phyloP scores from a whole-genome alignment of 805 yeast genomes.

The Zygosaccharomyces siamensis region DNA sequence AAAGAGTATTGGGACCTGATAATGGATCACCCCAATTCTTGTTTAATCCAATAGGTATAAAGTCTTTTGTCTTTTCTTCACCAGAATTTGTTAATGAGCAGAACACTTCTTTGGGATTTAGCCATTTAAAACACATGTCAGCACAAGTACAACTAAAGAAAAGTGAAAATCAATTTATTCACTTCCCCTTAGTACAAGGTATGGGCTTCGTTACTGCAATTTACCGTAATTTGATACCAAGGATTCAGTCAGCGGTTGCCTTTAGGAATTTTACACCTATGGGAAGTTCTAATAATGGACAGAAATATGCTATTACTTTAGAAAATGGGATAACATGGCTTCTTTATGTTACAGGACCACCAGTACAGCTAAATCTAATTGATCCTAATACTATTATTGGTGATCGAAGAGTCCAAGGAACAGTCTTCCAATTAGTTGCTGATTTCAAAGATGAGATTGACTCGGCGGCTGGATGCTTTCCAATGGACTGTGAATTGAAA shows the following conservation, averaged over 20 bases:
- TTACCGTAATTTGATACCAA: slow-evolving; percentile 50
- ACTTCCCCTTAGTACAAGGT: slow-evolving; percentile 71
- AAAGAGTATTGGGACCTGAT: slow-evolving; percentile 63
- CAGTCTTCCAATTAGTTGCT: slow-evolving; percentile 55
- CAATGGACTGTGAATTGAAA: slow-evolving; percentile 43
- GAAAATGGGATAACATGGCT: slow-evolving; percentile 60
- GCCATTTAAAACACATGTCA: slow-evolving; percentile 35
- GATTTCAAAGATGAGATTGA: slow-evolving; percentile 48
- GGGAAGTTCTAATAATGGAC: slow-evolving; percentile 38
- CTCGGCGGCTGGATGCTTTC: slow-evolving; percentile 57
- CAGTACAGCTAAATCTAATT: slow-evolving; percentile 53
- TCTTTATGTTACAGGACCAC: slow-evolving; percentile 49
- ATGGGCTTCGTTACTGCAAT: slow-evolving; percentile 73
- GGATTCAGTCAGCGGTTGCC: slow-evolving; percentile 60
- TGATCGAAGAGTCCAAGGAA: slow-evolving; percentile 36
- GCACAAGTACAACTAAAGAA: slow-evolving; percentile 30
- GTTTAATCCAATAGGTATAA: slow-evolving; percentile 64
- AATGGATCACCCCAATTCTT: slow-evolving; percentile 50
- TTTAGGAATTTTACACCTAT: slow-evolving; percentile 44
- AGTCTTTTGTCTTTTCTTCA: slow-evolving; percentile 52
- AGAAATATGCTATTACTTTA: slow-evolving; percentile 52
- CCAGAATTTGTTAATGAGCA: slow-evolving; percentile 35
- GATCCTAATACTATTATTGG: slow-evolving; percentile 22
- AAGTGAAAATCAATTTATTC: slow-evolving; percentile 38
- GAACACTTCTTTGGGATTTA: slow-evolving; percentile 26